These are phyloP conservation scores for Tardiomyces blankii DNA, from an alignment of 1,139 yeast genomes.

Conservation along the genomic window DNA sequence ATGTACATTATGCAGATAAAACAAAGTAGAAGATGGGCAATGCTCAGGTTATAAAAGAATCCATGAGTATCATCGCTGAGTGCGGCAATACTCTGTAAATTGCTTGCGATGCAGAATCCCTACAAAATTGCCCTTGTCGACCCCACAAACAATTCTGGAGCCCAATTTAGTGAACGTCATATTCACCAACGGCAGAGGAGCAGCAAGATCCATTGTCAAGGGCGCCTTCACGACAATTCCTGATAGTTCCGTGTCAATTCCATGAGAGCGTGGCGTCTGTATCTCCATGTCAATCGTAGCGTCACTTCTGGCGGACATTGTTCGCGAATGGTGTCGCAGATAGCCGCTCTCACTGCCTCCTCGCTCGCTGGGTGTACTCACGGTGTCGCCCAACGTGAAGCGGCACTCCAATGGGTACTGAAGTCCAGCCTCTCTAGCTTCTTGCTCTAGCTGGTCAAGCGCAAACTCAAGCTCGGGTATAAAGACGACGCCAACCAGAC, in stretches of 20 bases:
- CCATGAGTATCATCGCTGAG: too few relatives aligned
- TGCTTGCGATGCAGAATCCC: slow-evolving; percentile 68
- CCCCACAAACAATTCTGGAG: slow-evolving; percentile 63
- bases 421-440: slow-evolving; percentile 14
- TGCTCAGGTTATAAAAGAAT: too few relatives aligned
- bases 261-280: too few relatives aligned
- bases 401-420: background rate
- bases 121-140: slow-evolving; percentile 34
- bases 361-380: background rate
- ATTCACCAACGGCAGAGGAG: slow-evolving; percentile 51
- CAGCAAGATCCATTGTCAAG: slow-evolving; percentile 41
- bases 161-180: slow-evolving; percentile 72
- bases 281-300: too few relatives aligned
- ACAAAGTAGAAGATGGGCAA: too few relatives aligned
- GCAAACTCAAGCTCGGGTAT: slow-evolving; percentile 45
- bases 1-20: too few relatives aligned
- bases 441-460: slow-evolving; percentile 35
- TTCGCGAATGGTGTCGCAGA: too few relatives aligned
- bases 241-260: too few relatives aligned
- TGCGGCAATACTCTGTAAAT: too few relatives aligned
- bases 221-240: slow-evolving; percentile 44
- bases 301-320: too few relatives aligned
- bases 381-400: background rate
- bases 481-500: slow-evolving; percentile 40
- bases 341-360: too few relatives aligned